phyloP scores from a whole-genome alignment of 2,329 filamentous ascomycete species.

The Fusarium buxicola region DNA sequence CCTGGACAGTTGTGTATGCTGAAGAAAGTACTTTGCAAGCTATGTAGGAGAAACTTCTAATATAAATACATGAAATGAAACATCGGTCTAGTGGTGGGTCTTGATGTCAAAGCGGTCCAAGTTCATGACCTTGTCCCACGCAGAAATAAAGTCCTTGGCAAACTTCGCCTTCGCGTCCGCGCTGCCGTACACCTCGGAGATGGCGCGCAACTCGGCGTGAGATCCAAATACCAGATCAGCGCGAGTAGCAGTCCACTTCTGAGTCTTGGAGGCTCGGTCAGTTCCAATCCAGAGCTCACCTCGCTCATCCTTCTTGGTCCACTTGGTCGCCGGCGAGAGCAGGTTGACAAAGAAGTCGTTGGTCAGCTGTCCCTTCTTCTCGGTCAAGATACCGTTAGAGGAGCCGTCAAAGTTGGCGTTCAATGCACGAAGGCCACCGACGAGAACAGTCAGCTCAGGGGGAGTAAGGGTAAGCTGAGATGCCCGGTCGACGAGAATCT shows the following conservation, averaged over 20 bases:
- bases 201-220: constrained; percentile 78
- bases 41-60: not conserved
- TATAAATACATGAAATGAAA: not conserved
- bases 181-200: constrained; percentile 76
- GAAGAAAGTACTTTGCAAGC: not conserved
- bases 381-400: constrained; percentile 74
- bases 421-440: constrained; percentile 78
- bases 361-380: constrained; percentile 73
- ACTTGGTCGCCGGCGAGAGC: constrained; percentile 73
- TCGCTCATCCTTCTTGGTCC: constrained; percentile 61
- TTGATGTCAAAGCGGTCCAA: constrained; percentile 74
- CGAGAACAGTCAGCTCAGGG: constrained; percentile 76
- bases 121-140: constrained; percentile 82
- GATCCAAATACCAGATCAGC: constrained; percentile 77
- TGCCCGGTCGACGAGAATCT: constrained; percentile 78
- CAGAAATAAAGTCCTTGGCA: constrained; percentile 75
- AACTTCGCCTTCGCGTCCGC: constrained; percentile 72
- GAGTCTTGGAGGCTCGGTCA: constrained; percentile 72
- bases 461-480: constrained; percentile 76
- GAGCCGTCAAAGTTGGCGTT: constrained; percentile 79
- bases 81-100: constrained; percentile 1
- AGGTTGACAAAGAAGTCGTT: constrained; percentile 89
- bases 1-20: not conserved
- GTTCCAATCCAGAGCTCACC: constrained; percentile 71
- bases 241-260: constrained; percentile 78